Conservation (phyloP, 257 asterid species). For the Solanum corneliomulleri region DNA sequence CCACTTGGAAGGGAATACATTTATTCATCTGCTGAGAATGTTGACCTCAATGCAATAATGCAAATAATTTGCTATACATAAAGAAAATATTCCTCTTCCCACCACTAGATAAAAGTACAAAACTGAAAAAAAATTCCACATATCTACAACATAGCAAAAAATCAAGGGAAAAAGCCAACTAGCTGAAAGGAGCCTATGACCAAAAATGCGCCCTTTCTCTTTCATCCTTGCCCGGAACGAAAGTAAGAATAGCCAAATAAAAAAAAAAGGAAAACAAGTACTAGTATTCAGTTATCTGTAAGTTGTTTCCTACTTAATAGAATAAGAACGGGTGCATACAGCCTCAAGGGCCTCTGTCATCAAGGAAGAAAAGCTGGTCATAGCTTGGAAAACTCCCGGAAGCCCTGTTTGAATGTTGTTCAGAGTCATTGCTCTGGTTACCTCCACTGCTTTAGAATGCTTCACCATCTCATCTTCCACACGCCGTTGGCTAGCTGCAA, state of each 20-base stretch:
- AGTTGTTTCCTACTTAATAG: conserved; percentile 31
- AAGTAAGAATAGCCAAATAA: conserved; percentile 6
- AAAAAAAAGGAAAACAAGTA: neutral
- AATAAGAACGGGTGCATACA: conserved; percentile 74
- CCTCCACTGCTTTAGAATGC: conserved; percentile 76
- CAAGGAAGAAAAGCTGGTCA: conserved; percentile 85
- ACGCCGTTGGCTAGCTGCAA: conserved; percentile 72
- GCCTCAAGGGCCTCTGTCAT: conserved; percentile 69
- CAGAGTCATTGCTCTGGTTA: conserved; percentile 83
- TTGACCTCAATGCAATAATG: conserved; percentile 25
- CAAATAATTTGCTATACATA: conserved; percentile 50
- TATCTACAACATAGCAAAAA: conserved; percentile 41
- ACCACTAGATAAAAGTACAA: conserved; percentile 12
- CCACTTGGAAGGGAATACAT: neutral
- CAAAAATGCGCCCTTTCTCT: conserved; percentile 30
- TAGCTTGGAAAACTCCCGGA: conserved; percentile 96
- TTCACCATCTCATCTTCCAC: conserved; percentile 87
- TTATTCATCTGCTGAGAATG: conserved; percentile 26
- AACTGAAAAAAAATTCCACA: conserved; percentile 50
- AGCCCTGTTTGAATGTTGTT: conserved; percentile 90
- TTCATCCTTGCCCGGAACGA: conserved; percentile 22
- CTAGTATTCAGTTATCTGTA: neutral
- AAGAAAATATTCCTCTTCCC: conserved; percentile 32
- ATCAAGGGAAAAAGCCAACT: conserved; percentile 1
- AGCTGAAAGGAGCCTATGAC: conserved; percentile 10